Evolutionary conservation across 441 rosid genomes (phyloP).

Genomic region (Gossypium davidsonii): DNA sequence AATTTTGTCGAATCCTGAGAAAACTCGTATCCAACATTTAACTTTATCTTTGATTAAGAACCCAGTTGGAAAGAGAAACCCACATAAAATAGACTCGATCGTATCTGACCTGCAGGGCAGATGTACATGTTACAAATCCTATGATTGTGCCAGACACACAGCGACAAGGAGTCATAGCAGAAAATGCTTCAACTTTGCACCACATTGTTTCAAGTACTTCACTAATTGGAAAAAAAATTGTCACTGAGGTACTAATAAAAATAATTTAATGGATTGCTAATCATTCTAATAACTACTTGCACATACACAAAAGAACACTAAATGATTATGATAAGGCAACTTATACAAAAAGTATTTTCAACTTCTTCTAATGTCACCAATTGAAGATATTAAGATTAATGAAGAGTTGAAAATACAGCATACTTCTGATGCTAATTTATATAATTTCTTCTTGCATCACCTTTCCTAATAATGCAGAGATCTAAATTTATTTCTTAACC

Average conservation of each 20-base stretch:
- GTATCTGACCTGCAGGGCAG: slow-evolving; percentile 82
- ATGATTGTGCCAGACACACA: not conserved
- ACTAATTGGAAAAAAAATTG: not conserved
- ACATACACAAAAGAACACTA: not conserved
- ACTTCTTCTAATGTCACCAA: not conserved
- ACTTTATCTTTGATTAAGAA: slow-evolving; percentile 57
- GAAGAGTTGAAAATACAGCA: not conserved
- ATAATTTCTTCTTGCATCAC: not conserved
- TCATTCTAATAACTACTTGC: not conserved
- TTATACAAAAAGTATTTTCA: not conserved
- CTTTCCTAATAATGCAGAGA: not conserved
- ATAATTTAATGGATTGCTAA: not conserved
- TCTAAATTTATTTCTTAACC: not conserved
- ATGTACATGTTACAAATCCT: slow-evolving; percentile 14
- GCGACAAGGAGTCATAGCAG: not conserved
- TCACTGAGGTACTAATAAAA: not conserved
- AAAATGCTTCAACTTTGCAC: slow-evolving; percentile 9
- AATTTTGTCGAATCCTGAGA: slow-evolving; percentile 77
- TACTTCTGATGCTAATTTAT: not conserved
- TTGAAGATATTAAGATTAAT: not conserved
- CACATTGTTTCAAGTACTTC: slow-evolving; percentile 7
- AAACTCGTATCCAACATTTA: slow-evolving; percentile 72
- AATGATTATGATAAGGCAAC: not conserved
- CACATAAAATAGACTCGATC: slow-evolving; percentile 68
- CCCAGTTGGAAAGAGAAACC: slow-evolving; percentile 62